Evolutionary conservation across 1,284 basidiomycete species (phyloP).

Genomic region (Albatrellus sp.): DNA sequence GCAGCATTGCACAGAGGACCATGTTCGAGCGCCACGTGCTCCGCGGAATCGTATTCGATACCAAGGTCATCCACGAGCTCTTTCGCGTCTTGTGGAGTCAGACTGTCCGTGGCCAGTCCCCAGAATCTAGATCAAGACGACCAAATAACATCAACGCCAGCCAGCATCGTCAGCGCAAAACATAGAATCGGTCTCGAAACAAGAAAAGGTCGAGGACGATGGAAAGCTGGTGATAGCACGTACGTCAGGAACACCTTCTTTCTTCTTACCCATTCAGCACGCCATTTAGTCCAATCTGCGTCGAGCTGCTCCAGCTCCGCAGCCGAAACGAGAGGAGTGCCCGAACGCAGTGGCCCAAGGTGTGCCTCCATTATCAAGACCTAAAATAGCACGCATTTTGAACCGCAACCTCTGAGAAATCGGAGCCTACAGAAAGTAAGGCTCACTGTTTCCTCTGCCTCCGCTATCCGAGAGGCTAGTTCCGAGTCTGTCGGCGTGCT

Average conservation of each 20-base stretch:
- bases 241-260: constrained; percentile 60
- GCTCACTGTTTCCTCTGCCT: constrained; percentile 30
- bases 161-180: not conserved
- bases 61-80: constrained; percentile 61
- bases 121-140: constrained; percentile 42
- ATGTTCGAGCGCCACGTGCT: constrained; percentile 47
- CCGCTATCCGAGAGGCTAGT: constrained; percentile 36
- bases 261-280: constrained; percentile 57
- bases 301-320: constrained; percentile 53
- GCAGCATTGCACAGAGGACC: constrained; percentile 28
- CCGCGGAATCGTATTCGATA: constrained; percentile 58
- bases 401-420: too few relatives aligned
- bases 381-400: constrained; percentile 20
- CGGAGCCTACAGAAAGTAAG: not conserved
- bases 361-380: constrained; percentile 32
- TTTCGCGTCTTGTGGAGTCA: constrained; percentile 49
- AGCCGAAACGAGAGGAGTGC: constrained; percentile 50
- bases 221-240: constrained; percentile 15
- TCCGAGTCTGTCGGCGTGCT: constrained; percentile 57
- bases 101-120: constrained; percentile 53
- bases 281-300: constrained; percentile 58
- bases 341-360: constrained; percentile 54
- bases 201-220: not conserved
- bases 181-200: not conserved
- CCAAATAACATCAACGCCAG: not conserved